A percentile compares a stretch with the other conserved stretches of the same genome.
Evolutionary conservation across 225 moss, liverwort and hornwort genomes (phyloP).

Genomic region (Lunularia cruciata): DNA sequence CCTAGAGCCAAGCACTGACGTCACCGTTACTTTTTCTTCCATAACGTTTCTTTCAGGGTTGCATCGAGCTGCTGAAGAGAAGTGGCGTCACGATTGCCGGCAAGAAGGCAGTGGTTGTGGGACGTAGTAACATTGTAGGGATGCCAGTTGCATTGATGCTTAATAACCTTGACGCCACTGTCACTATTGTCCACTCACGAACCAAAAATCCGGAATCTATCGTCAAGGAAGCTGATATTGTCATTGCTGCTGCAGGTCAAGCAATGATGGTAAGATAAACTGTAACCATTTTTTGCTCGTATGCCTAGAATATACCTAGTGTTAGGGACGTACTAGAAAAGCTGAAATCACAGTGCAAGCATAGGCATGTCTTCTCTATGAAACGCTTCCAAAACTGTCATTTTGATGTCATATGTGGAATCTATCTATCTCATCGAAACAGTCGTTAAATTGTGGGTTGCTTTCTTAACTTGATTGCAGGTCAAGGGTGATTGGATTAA

Average conservation of each 20-base stretch:
- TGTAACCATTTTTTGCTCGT: no score
- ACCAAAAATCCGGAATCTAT: conserved; percentile 66
- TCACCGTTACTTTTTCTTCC: no score
- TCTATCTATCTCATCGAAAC: no score
- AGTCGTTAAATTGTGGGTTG: no score
- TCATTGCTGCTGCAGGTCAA: conserved; percentile 77
- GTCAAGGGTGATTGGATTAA: conserved; percentile 77
- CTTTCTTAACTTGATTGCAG: conserved; percentile 12
- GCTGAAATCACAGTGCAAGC: no score
- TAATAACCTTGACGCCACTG: conserved; percentile 77
- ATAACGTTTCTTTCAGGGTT: no score
- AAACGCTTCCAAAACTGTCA: no score
- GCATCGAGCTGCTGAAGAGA: conserved; percentile 69
- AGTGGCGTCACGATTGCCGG: conserved; percentile 64
- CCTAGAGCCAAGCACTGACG: no score
- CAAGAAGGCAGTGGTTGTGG: conserved; percentile 85
- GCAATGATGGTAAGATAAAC: conserved; percentile 62
- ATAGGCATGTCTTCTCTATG: no score
- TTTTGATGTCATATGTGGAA: no score
- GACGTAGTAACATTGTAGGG: conserved; percentile 91
- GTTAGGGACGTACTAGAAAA: no score
- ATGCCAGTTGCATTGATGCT: conserved; percentile 75
- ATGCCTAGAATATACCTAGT: no score
- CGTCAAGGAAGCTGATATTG: conserved; percentile 72
- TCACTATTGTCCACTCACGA: conserved; percentile 86